A percentile compares a stretch with the other conserved stretches of the same genome.
Evolutionary conservation across 2,329 filamentous ascomycete genomes (phyloP).

Genomic region (Colletotrichum graminicola): DNA sequence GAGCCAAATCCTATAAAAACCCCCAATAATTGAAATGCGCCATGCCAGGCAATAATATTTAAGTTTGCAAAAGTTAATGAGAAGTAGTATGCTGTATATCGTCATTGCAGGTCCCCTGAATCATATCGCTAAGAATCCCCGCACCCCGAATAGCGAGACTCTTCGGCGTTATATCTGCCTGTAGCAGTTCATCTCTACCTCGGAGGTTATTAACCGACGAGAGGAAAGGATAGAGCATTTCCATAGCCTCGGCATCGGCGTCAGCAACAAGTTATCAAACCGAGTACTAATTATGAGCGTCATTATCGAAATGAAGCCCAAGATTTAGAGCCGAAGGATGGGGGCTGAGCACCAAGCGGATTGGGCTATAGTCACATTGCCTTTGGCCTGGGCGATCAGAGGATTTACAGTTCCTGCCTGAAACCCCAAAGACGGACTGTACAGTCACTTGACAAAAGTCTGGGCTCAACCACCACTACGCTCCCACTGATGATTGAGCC

Average conservation of each 20-base stretch:
- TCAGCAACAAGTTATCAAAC: background rate
- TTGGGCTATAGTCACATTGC: constrained; percentile 29
- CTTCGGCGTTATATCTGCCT: too few relatives aligned
- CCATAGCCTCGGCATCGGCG: background rate
- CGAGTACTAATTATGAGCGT: background rate
- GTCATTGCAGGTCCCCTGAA: constrained; percentile 31
- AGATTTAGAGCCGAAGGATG: constrained; percentile 1
- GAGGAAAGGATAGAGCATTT: background rate
- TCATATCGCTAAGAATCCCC: constrained; percentile 14
- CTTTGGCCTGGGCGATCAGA: constrained; percentile 23
- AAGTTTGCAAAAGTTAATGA: constrained; percentile 10
- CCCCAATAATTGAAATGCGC: background rate
- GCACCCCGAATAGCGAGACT: background rate
- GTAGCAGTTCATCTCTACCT: background rate
- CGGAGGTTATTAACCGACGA: background rate
- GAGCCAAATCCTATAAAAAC: background rate
- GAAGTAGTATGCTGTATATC: background rate
- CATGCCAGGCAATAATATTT: background rate
- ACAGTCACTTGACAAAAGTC: too few relatives aligned
- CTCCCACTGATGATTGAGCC: too few relatives aligned
- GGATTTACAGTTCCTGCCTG: constrained; percentile 37
- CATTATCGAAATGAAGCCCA: constrained; percentile 26
- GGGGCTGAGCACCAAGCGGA: constrained; percentile 20
- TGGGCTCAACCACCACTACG: too few relatives aligned
- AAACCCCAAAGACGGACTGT: constrained; percentile 23